Conservation (phyloP, 306 rosid genomes). For the Casuarina equisetifolia region DNA sequence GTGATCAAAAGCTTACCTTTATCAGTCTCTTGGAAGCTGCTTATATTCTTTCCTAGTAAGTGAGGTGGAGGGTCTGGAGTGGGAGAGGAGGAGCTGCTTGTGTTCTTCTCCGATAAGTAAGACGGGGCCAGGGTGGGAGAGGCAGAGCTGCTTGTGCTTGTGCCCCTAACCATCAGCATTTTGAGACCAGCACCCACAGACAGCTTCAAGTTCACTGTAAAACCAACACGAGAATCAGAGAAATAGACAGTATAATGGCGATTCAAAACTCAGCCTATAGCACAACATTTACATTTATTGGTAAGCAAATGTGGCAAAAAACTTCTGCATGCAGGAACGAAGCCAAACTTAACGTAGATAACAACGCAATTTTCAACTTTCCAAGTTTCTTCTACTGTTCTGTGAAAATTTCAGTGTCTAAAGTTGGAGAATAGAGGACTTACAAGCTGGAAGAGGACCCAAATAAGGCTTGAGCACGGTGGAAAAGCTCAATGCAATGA, state of each 20-base stretch:
- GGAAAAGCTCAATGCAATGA: slow-evolving; percentile 57
- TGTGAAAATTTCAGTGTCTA: slow-evolving; percentile 12
- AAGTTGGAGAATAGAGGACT: slow-evolving; percentile 32
- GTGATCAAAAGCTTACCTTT: slow-evolving; percentile 32
- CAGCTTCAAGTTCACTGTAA: slow-evolving; percentile 58
- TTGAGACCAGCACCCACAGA: slow-evolving; percentile 43
- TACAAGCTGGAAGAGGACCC: slow-evolving; percentile 61
- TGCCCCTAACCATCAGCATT: slow-evolving; percentile 50
- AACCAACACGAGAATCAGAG: slow-evolving; percentile 6
- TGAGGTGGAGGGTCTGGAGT: too few species aligned
- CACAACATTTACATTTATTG: not conserved
- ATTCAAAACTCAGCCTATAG: not conserved
- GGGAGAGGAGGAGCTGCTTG: too few species aligned
- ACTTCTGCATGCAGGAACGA: not conserved
- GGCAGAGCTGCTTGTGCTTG: slow-evolving; percentile 13
- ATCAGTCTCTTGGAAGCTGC: slow-evolving; percentile 24
- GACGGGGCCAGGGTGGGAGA: not conserved
- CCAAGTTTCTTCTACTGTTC: not conserved
- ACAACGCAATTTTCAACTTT: not conserved
- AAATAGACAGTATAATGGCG: slow-evolving; percentile 5
- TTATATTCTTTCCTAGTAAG: too few species aligned
- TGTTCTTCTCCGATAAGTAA: too few species aligned
- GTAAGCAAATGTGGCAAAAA: not conserved
- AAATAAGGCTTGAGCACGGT: slow-evolving; percentile 66
- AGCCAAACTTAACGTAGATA: too few species aligned